phyloP scores from a whole-genome alignment of 805 yeast genomes.

The Candida silvicultrix region DNA sequence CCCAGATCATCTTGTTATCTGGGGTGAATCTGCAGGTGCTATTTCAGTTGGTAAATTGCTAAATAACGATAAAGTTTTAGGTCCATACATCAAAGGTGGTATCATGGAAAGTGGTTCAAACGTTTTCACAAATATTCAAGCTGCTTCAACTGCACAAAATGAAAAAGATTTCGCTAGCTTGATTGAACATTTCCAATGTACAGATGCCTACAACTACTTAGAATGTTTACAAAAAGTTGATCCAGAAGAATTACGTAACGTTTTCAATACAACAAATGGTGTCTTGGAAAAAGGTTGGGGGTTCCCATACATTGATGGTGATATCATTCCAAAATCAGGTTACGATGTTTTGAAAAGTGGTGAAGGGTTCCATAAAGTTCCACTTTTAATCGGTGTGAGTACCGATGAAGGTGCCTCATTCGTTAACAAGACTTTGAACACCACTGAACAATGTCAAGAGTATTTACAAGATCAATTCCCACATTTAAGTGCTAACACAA shows the following conservation, averaged over 20 bases:
- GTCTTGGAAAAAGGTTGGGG: background rate
- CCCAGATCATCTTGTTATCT: conserved; percentile 25
- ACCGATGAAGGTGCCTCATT: conserved; percentile 16
- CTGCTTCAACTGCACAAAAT: background rate
- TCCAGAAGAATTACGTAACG: conserved; percentile 1
- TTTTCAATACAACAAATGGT: conserved; percentile 11
- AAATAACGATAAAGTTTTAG: conserved; percentile 1
- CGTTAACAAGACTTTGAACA: background rate
- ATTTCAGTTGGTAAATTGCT: conserved; percentile 11
- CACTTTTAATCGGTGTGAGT: conserved; percentile 17
- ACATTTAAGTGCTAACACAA: background rate
- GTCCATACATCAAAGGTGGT: conserved; percentile 12
- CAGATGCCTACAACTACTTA: conserved; percentile 1
- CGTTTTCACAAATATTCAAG: background rate
- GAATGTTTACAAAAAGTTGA: conserved; percentile 11
- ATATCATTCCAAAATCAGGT: conserved; percentile 8
- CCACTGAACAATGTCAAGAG: background rate
- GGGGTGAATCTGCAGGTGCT: conserved; percentile 35
- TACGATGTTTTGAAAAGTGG: conserved; percentile 3
- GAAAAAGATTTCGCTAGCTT: background rate
- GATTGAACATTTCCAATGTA: background rate
- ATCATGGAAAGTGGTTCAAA: conserved; percentile 12
- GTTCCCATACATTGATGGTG: conserved; percentile 12
- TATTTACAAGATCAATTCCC: background rate
- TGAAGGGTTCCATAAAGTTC: conserved; percentile 14